These are phyloP conservation scores for Sanghuangporus sanghuang DNA, from an alignment of 1,284 basidiomycete species.

Conservation along the genomic window DNA sequence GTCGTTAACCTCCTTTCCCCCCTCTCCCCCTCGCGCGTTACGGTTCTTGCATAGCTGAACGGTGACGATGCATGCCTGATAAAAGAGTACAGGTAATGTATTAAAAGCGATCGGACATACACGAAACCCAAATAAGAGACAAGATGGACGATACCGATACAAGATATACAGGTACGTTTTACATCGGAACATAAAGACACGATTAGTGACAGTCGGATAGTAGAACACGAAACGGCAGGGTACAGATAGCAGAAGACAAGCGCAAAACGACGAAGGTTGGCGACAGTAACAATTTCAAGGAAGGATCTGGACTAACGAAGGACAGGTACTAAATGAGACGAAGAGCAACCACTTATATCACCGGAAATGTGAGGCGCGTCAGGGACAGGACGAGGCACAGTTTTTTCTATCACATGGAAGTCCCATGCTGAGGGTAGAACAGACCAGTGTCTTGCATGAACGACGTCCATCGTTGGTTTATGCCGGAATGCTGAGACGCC, in stretches of 20 bases:
- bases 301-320: not conserved
- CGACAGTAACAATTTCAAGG: not conserved
- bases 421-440: slow-evolving; percentile 2
- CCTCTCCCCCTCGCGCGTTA: not conserved
- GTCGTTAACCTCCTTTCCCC: not conserved
- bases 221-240: not conserved
- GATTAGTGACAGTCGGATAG: not conserved
- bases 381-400: not conserved
- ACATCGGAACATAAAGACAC: not conserved
- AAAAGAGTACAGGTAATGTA: not conserved
- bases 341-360: not conserved
- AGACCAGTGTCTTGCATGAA: slow-evolving; percentile 16
- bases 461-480: slow-evolving; percentile 17
- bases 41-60: not conserved
- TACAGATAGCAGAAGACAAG: not conserved
- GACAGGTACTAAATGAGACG: not conserved
- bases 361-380: not conserved
- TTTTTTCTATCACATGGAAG: not conserved
- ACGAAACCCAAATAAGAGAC: not conserved
- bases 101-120: not conserved
- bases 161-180: not conserved
- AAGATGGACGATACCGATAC: not conserved
- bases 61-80: not conserved
- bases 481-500: slow-evolving; percentile 14
- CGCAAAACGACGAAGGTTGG: not conserved